Evolutionary conservation across 768 basidiomycete species (phyloP), one percentile per base, ranked within the genome.

Genomic region (Mycena rebaudengoi): DNA sequence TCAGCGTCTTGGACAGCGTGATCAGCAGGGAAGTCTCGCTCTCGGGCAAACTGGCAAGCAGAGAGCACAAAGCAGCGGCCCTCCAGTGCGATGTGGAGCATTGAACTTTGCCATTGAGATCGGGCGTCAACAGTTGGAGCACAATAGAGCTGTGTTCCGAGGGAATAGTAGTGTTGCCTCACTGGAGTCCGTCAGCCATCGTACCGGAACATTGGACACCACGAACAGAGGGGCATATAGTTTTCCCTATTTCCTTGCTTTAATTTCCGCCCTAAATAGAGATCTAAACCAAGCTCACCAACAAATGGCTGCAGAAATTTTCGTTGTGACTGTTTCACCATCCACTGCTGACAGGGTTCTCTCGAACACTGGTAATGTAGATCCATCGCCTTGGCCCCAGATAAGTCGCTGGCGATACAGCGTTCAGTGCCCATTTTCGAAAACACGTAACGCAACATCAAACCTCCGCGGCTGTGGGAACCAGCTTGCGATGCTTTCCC

Each of bases 61-160:
- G 85, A 82, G 25, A 91, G 77, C 50, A 91, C 90, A 72, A 89
- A 89, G 74, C 88, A 89, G 25, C 90, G 83, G 11, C 60, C 90
- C 70, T 91, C 89, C 33, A 87, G 74, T 0, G 89, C 88, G 49
- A 91, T 87, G 67, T 88, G 88, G 25, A 75, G 69, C 86, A 90
- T 88, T 1, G 85, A 83, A 59, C 76, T 74, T 65, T 80, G 79
- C 90, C 89, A 91, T 10, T 70, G 76, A 2, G 82, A 81, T 3
- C 89, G 79, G 5, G 82, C 78, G 65, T 90, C 89, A 21, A 89
- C 88, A 0, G 89, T 90, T 0, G 89, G 88, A 0, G 86, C 89
- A 69, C 87, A 88, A 70, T 88, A 88, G 14, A 90, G 75, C 67
- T 89, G 82, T 2, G 84, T 86, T 12, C 86, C 86, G 41, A 83